These are phyloP conservation scores for Colletotrichum ledebouriae DNA, from an alignment of 2,329 filamentous ascomycete species.

Conservation along the genomic window DNA sequence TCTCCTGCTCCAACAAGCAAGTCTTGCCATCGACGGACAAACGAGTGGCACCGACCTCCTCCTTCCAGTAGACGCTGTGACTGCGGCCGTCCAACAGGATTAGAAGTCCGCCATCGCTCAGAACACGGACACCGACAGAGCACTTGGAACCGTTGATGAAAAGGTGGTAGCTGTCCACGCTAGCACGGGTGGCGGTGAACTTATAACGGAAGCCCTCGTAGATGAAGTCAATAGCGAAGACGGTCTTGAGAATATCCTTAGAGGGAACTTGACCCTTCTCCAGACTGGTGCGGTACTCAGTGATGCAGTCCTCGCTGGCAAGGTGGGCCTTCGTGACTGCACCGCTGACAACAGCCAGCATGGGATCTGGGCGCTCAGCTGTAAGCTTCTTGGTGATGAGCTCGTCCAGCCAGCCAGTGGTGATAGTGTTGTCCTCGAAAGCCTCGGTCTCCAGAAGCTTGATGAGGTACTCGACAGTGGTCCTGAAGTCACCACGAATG, in stretches of 20 bases:
- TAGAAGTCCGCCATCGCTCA: slow-evolving; percentile 93
- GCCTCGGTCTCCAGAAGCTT: slow-evolving; percentile 98
- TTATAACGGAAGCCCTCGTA: slow-evolving; percentile 98
- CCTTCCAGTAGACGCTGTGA: slow-evolving; percentile 99
- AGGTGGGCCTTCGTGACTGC: slow-evolving; percentile 95
- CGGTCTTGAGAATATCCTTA: slow-evolving; percentile 96
- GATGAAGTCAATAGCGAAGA: slow-evolving; percentile 98
- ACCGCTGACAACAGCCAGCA: slow-evolving; percentile 94
- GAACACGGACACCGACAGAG: slow-evolving; percentile 89
- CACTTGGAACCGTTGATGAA: slow-evolving; percentile 99
- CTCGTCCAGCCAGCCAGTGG: slow-evolving; percentile 98
- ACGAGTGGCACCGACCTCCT: slow-evolving; percentile 95
- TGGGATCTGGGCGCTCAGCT: slow-evolving; percentile 92
- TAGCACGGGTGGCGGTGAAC: slow-evolving; percentile 95
- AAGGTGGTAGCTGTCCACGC: slow-evolving; percentile 92
- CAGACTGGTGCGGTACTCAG: slow-evolving; percentile 87
- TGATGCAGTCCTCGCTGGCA: slow-evolving; percentile 89
- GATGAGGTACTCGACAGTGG: slow-evolving; percentile 98
- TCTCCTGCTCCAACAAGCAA: slow-evolving; percentile 97
- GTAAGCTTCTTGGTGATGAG: slow-evolving; percentile 98
- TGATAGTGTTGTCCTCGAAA: slow-evolving; percentile 99
- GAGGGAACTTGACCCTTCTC: slow-evolving; percentile 98
- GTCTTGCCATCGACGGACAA: slow-evolving; percentile 98
- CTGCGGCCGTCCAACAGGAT: slow-evolving; percentile 91
- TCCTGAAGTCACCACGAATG: slow-evolving; percentile 99